Evolutionary conservation across 805 yeast genomes (phyloP).

Genomic region (Torulaspora delbrueckii): DNA sequence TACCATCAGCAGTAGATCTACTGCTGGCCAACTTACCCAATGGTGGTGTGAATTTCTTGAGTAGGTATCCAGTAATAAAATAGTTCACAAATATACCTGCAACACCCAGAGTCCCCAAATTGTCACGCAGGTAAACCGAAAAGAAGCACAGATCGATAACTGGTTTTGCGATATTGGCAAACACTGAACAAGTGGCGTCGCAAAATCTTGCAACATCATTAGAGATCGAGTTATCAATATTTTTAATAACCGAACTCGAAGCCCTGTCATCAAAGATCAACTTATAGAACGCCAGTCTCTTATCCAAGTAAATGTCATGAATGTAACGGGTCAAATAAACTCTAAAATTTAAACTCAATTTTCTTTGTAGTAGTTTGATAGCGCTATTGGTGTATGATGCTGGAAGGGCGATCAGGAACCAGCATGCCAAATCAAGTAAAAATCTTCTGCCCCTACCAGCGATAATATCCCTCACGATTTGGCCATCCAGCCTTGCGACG

Average conservation of each 20-base stretch:
- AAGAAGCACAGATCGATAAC: conserved; percentile 79
- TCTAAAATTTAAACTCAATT: conserved; percentile 78
- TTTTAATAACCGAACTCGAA: conserved; percentile 46
- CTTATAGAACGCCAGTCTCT: conserved; percentile 78
- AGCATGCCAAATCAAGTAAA: conserved; percentile 68
- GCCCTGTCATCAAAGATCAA: conserved; percentile 52
- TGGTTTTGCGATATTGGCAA: conserved; percentile 89
- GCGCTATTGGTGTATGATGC: conserved; percentile 90
- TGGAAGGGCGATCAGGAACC: conserved; percentile 89
- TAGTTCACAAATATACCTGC: conserved; percentile 78
- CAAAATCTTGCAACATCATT: conserved; percentile 79
- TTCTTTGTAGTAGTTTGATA: conserved; percentile 71
- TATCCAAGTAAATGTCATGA: conserved; percentile 84
- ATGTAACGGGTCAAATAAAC: conserved; percentile 77
- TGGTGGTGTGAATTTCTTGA: conserved; percentile 74
- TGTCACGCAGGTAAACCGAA: conserved; percentile 75
- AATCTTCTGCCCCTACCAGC: conserved; percentile 74
- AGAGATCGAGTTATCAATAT: conserved; percentile 76
- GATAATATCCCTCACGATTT: conserved; percentile 82
- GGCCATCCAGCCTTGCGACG: conserved; percentile 88
- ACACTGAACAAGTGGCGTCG: conserved; percentile 73
- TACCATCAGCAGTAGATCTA: conserved; percentile 79
- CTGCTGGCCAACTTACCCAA: conserved; percentile 72
- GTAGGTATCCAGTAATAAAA: conserved; percentile 67
- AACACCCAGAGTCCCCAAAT: conserved; percentile 82